phyloP scores from a whole-genome alignment of 306 rosid genomes.

The Medicago ruthenica region DNA sequence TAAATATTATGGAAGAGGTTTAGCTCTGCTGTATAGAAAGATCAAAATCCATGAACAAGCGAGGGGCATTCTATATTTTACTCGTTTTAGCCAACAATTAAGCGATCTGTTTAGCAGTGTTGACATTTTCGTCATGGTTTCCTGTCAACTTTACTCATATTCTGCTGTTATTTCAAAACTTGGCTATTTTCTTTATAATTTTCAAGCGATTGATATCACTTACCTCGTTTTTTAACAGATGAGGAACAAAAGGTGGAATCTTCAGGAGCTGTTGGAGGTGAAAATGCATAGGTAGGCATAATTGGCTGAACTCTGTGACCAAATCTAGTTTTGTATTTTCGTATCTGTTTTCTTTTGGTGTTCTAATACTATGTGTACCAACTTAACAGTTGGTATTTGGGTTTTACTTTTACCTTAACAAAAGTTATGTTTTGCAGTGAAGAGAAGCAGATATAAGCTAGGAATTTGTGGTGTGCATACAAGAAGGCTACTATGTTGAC shows the following conservation, averaged over 20 bases:
- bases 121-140: background rate
- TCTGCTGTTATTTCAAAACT: background rate
- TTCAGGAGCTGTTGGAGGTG: conserved; percentile 50
- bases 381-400: conserved; percentile 17
- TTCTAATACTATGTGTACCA: background rate
- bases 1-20: no score
- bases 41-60: no score
- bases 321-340: background rate
- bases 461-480: conserved; percentile 45
- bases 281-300: conserved; percentile 57
- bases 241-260: conserved; percentile 62
- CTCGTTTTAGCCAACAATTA: background rate
- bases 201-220: background rate
- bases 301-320: background rate
- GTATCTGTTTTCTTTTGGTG: background rate
- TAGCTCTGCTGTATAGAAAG: no score
- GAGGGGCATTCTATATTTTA: no score
- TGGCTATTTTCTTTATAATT: background rate
- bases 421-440: conserved; percentile 48
- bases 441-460: conserved; percentile 25
- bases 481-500: conserved; percentile 45
- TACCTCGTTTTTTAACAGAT: conserved; percentile 34
- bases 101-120: background rate
- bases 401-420: background rate
- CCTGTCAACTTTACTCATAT: background rate